Evolutionary conservation across 352 stramenopile species (phyloP), one percentile per base, ranked within the genome.

Genomic region (Phytophthora palmivora): DNA sequence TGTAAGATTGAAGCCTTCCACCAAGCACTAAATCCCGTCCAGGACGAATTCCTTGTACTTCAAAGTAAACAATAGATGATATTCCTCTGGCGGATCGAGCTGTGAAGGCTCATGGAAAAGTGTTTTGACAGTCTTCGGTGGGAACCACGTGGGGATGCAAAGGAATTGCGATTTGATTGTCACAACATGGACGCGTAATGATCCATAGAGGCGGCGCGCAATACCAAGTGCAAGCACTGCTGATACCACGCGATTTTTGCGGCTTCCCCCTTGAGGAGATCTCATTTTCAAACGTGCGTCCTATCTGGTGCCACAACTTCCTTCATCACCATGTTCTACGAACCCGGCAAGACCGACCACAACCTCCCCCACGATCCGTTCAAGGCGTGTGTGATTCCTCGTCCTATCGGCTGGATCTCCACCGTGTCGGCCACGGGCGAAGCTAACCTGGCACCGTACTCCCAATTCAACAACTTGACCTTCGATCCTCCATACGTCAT

Each of bases 401-500:
- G 64, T 15, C 64, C 64, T 37, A 73, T 69, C 52, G 64, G 58
- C 16, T 73, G 64, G 64, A 73, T 73, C 51, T 73, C 64, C 39
- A 73, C 58, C 26, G 59, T 73, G 15, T 70, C 58, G 34, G 36
- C 46, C 33, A 43, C 44, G n/a, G 58, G 58, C 30, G 47, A 70
- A 28, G 39, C 39, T 26, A 73, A 73, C 52, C 48, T 70, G 24
- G 64, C 64, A 11, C 64, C 58, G 34, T 73, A 70, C 46, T 73
- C 64, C 51, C 59, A 70, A 46, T 73, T 73, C 59, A 73, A 73
- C 59, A 69, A 70, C 64, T 16, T 73, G 42, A 69, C 58, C 21
- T 70, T 70, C 49, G 66, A 74, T 16, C 66, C 59, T n/a, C 66
- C 66, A 7, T 70, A 70, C 49, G 60, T 74, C 54, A 74, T 74